A percentile compares a stretch with the other conserved stretches of the same genome.
Conservation (phyloP, 73 alveolate genomes). For the Tetrahymena malaccensis region DNA sequence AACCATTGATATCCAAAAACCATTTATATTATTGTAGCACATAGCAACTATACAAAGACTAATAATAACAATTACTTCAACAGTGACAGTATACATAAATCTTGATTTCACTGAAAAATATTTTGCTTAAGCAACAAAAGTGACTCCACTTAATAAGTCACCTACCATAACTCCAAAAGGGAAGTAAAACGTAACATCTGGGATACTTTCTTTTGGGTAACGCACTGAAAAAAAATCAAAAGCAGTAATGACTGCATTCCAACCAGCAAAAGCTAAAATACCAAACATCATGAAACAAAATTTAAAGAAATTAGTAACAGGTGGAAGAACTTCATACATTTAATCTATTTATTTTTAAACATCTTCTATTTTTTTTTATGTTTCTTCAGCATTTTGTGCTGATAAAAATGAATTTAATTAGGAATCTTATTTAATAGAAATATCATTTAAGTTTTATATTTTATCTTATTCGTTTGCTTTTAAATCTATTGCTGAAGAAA, state of each 20-base stretch:
- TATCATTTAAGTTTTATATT: no score
- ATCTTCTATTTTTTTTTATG: background rate
- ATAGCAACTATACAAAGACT: background rate
- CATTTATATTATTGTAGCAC: background rate
- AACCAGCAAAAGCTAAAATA: background rate
- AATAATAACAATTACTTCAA: background rate
- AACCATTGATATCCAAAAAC: background rate
- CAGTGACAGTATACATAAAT: background rate
- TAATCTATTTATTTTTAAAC: background rate
- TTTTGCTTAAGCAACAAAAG: background rate
- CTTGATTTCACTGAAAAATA: background rate
- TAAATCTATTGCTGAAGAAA: no score
- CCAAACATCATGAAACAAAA: background rate
- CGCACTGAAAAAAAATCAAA: background rate
- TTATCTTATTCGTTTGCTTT: background rate
- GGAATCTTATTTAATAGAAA: background rate
- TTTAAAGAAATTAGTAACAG: background rate
- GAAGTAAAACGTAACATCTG: background rate
- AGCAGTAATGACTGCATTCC: background rate
- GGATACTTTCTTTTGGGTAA: background rate
- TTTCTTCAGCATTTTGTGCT: background rate
- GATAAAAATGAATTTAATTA: background rate
- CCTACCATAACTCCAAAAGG: background rate
- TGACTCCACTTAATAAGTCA: background rate
- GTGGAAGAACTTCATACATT: background rate